Percentiles rank a stretch among this genome's conserved stretches.
These are phyloP conservation scores for Acer campestre DNA, from an alignment of 345 rosid genomes.

Conservation along the genomic window DNA sequence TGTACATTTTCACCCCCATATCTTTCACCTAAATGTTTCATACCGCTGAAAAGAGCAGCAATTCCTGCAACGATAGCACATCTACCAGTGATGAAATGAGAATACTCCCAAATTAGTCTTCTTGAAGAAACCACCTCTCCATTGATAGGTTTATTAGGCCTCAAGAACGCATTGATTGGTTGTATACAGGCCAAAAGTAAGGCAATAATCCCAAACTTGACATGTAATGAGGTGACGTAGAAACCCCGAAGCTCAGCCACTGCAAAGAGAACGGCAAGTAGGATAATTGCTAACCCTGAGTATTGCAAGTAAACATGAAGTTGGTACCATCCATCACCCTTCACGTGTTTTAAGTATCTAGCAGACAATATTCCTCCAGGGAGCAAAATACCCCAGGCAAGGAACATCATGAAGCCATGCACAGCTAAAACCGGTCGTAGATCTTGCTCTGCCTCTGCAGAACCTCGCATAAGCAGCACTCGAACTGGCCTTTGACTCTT, in stretches of 20 bases:
- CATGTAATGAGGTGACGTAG: slow-evolving; percentile 67
- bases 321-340: slow-evolving; percentile 94
- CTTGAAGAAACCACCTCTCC: slow-evolving; percentile 55
- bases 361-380: slow-evolving; percentile 91
- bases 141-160: slow-evolving; percentile 69
- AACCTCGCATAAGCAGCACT: slow-evolving; percentile 75
- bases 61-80: slow-evolving; percentile 61
- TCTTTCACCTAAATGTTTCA: slow-evolving; percentile 79
- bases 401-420: slow-evolving; percentile 99
- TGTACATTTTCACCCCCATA: slow-evolving; percentile 75
- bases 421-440: slow-evolving; percentile 85
- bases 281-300: slow-evolving; percentile 81
- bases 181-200: slow-evolving; percentile 75
- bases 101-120: slow-evolving; percentile 82
- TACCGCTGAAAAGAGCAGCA: slow-evolving; percentile 66
- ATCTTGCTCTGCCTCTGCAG: slow-evolving; percentile 95
- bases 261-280: slow-evolving; percentile 85
- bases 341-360: slow-evolving; percentile 87
- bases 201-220: slow-evolving; percentile 77
- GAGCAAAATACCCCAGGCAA: slow-evolving; percentile 95
- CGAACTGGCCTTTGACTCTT: slow-evolving; percentile 89
- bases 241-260: slow-evolving; percentile 91
- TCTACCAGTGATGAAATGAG: slow-evolving; percentile 71
- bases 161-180: slow-evolving; percentile 77
- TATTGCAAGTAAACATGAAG: slow-evolving; percentile 90